A percentile compares a stretch with the other conserved stretches of the same genome.
Evolutionary conservation across 139 green algal genomes (phyloP).

Genomic region (Volvox africanus): DNA sequence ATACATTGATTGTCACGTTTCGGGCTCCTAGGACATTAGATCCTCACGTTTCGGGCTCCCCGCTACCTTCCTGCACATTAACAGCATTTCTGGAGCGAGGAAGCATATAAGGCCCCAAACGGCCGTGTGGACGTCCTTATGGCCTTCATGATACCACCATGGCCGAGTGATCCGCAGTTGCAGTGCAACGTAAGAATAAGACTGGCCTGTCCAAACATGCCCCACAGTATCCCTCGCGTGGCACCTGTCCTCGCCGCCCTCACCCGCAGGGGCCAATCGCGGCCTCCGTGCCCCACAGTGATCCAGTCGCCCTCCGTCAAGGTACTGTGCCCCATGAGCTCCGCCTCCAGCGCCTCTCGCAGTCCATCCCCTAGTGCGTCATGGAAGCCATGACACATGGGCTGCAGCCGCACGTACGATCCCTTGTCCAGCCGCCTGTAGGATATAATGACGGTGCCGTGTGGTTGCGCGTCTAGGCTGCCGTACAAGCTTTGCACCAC

Average conservation of each 20-base stretch:
- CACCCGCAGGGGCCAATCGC: conserved; percentile 39
- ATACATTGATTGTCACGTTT: too few relatives aligned
- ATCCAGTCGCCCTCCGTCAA: conserved; percentile 86
- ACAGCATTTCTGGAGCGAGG: too few relatives aligned
- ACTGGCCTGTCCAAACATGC: too few relatives aligned
- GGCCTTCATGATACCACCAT: too few relatives aligned
- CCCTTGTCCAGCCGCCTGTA: conserved; percentile 72
- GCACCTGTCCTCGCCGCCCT: background rate
- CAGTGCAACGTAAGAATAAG: too few relatives aligned
- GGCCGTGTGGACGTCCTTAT: too few relatives aligned
- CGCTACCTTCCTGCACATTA: too few relatives aligned
- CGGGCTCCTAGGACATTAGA: too few relatives aligned
- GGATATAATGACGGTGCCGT: conserved; percentile 52
- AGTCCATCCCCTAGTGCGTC: conserved; percentile 56
- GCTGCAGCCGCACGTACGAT: conserved; percentile 67
- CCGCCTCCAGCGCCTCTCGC: conserved; percentile 74
- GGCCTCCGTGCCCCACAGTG: conserved; percentile 54
- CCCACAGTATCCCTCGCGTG: too few relatives aligned
- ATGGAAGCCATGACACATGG: conserved; percentile 75
- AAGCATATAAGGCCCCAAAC: too few relatives aligned
- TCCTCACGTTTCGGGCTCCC: too few relatives aligned
- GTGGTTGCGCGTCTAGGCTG: conserved; percentile 5
- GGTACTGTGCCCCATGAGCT: conserved; percentile 70
- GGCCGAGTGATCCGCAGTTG: too few relatives aligned
- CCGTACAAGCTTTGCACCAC: conserved; percentile 77